These are phyloP conservation scores for Lichtheimia corymbifera DNA, from an alignment of 371 early-diverging fungal species.

Conservation along the genomic window DNA sequence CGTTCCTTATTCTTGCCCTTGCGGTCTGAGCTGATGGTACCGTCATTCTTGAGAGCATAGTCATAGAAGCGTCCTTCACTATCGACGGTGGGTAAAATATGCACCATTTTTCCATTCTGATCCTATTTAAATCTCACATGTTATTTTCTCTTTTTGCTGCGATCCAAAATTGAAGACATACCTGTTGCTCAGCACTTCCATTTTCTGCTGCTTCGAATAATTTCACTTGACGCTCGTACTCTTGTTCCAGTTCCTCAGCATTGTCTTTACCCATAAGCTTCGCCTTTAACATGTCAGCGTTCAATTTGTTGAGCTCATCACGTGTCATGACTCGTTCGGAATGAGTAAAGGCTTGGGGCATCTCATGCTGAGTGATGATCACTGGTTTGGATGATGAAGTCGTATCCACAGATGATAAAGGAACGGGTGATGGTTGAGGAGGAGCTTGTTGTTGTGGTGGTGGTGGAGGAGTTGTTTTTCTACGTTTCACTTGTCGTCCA, in stretches of 20 bases:
- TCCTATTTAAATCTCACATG: background rate
- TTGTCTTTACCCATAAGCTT: conserved; percentile 69
- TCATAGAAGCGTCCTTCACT: conserved; percentile 61
- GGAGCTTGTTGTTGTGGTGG: conserved; percentile 9
- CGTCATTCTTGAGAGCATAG: conserved; percentile 33
- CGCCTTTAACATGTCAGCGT: conserved; percentile 83
- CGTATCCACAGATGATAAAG: conserved; percentile 6
- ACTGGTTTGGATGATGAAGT: conserved; percentile 16
- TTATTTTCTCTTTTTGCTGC: background rate
- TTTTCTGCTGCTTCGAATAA: conserved; percentile 30
- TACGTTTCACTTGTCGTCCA: conserved; percentile 31
- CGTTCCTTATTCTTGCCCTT: conserved; percentile 46
- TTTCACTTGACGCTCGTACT: conserved; percentile 61
- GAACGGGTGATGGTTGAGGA: background rate
- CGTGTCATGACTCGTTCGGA: conserved; percentile 38
- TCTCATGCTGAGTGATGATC: conserved; percentile 28
- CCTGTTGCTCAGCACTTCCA: conserved; percentile 6
- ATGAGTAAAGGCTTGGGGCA: conserved; percentile 18
- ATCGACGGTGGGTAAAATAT: conserved; percentile 67
- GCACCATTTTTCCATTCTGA: conserved; percentile 16
- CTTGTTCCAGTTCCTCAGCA: conserved; percentile 67
- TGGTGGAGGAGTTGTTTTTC: conserved; percentile 16
- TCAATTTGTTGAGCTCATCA: conserved; percentile 84
- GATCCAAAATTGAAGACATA: background rate
- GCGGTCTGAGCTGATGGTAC: conserved; percentile 12